A percentile compares a stretch with the other conserved stretches of the same genome.
These are phyloP conservation scores for Diaporthe citrichinensis DNA, from an alignment of 2,329 filamentous ascomycete genomes.

Conservation along the genomic window DNA sequence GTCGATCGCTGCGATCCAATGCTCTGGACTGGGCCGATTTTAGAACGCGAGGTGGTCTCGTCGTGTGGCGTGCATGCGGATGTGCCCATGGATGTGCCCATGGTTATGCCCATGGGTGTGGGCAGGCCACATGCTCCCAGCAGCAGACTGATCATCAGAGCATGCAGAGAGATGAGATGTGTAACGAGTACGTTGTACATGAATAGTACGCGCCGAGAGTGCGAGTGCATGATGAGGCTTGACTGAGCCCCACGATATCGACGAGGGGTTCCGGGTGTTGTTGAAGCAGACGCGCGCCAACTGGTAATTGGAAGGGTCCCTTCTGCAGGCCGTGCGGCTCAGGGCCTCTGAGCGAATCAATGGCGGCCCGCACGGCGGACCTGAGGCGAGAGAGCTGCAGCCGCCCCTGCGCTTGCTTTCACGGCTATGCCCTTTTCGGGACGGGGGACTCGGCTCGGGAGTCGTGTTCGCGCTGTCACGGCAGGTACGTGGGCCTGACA, in stretches of 20 bases:
- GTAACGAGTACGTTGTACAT: background rate
- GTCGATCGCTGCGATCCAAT: slow-evolving; percentile 41
- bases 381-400: slow-evolving; percentile 38
- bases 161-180: background rate
- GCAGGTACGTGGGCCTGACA: background rate
- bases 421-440: slow-evolving; percentile 26
- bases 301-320: slow-evolving; percentile 36
- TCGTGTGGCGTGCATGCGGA: slow-evolving; percentile 4
- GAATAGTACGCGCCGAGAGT: slow-evolving; percentile 29
- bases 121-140: background rate
- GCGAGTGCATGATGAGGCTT: slow-evolving; percentile 30
- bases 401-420: slow-evolving; percentile 25
- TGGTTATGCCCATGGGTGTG: slow-evolving; percentile 24
- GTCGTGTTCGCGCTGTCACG: slow-evolving; percentile 3
- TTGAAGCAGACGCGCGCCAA: slow-evolving; percentile 42
- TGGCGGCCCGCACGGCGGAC: slow-evolving; percentile 32
- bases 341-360: slow-evolving; percentile 38
- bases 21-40: slow-evolving; percentile 36
- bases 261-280: slow-evolving; percentile 5
- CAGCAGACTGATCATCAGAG: background rate
- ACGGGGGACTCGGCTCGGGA: slow-evolving; percentile 5
- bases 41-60: slow-evolving; percentile 19
- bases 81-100: slow-evolving; percentile 15
- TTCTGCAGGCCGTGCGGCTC: slow-evolving; percentile 1
- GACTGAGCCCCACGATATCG: background rate